A percentile compares a stretch with the other conserved stretches of the same genome.
Conservation (phyloP, 352 stramenopile species). For the Pythium utonaiense region DNA sequence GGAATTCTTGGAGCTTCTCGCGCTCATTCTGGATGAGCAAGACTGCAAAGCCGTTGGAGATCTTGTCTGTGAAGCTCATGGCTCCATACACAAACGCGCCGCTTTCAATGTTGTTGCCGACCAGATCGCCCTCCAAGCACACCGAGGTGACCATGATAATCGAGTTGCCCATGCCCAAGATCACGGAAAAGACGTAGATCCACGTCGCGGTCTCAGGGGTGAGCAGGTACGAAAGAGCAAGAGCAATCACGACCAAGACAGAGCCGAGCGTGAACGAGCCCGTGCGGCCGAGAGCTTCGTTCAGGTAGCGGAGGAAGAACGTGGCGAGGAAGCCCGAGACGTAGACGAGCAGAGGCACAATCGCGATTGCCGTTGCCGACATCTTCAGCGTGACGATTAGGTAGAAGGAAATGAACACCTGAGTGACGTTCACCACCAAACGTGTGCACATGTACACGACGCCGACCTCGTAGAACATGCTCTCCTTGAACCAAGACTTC, state of each 20-base stretch:
- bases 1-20: conserved; percentile 57
- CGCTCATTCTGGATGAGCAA: conserved; percentile 81
- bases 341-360: conserved; percentile 82
- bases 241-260: conserved; percentile 44
- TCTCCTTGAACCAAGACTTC: conserved; percentile 69
- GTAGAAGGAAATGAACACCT: conserved; percentile 88
- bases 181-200: conserved; percentile 67
- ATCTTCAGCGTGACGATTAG: conserved; percentile 84
- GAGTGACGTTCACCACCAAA: conserved; percentile 81
- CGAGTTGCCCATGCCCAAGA: conserved; percentile 82
- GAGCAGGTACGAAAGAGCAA: conserved; percentile 56
- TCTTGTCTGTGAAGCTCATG: conserved; percentile 88
- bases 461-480: conserved; percentile 86
- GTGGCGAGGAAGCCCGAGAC: conserved; percentile 78
- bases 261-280: conserved; percentile 67
- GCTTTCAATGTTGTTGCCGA: conserved; percentile 79
- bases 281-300: conserved; percentile 61
- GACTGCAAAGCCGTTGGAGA: conserved; percentile 80
- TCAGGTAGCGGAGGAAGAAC: conserved; percentile 73
- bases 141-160: conserved; percentile 88
- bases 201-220: conserved; percentile 54
- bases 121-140: conserved; percentile 75
- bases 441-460: conserved; percentile 87
- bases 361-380: conserved; percentile 78
- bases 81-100: conserved; percentile 84